Base-by-base conservation (phyloP, 495 filamentous ascomycete species). In the Penicillium crystallinum region DNA sequence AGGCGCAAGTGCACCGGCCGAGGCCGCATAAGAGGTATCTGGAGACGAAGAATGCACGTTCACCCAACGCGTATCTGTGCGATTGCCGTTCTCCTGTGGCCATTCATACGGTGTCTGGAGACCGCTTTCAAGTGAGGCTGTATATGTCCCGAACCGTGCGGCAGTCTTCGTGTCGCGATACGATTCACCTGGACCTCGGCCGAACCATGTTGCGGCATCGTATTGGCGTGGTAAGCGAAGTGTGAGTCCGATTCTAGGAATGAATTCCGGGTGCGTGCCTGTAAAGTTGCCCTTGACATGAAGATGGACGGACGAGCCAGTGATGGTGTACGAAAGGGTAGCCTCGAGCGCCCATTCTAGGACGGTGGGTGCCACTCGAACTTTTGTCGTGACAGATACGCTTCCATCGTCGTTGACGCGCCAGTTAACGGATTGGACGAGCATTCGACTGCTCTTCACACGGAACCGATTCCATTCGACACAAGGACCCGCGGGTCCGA, bases 71-170 rank as follows among this genome's bases (percentile, higher is more conserved):
- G 76, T 80, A 30, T 79, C 81, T 35, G 76, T 81, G n/a, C 81
- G 67, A 50, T 86, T 86, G 17, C 80, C 77, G 33, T 72, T 77
- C 51, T 87, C 83, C 51, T 86, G 84, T 0, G 83, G 83, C 36
- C 77, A 76, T 29, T 87, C 84, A 57, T 85, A 86, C 3, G 72
- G 67, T 1, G 77, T 77, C 53, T 77, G 76, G 39, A 86, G 71
- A 5, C 78, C 21, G 64, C 65, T 10, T 79, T 66, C 65, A 6
- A 70, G 63, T 9, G 49, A 43, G 5, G 66, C 68, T 6, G 60
- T 57, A 65, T 77, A 84, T 14, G 73, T 62, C 4, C 81, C 82
- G 2, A 78, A 45, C 22, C 69, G 72, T 46, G 81, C 77, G 6
- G 80, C 74, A 0, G 70, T 59, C 52, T 80, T 79, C 62, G 78